Evolutionary conservation across 2,329 filamentous ascomycete species (phyloP), one percentile per base, ranked within the genome.

Genomic region (Penicillium janthinellum): DNA sequence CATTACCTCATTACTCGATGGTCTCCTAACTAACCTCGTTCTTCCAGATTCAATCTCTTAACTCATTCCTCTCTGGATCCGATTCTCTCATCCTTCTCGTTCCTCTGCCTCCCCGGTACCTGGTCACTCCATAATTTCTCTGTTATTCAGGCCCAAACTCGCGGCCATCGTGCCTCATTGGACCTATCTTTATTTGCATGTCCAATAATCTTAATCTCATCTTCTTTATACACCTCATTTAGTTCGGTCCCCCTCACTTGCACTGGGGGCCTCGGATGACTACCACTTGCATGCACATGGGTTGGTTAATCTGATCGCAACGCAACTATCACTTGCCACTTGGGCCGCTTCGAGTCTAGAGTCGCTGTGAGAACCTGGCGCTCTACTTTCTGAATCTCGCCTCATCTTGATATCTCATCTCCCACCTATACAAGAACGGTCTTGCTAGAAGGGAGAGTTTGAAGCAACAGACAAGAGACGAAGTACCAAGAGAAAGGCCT

Each of bases 251-350:
- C 48, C 47, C 38, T 58, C 35, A 35, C 34, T 49, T 56, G 57
- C 41, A 12, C 59, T 58, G 20, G 54, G 61, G 41, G 45, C 58
- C 60, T 61, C 61, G 60, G 60, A 58, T 57, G 54, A 51, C 53
- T 56, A 55, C 44, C 47, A 31, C 54, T 37, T 61, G 54, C 60
- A 61, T 56, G 52, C 59, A 62, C 63, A 61, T 65, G 57, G 52
- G 51, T 57, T 57, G 55, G 20, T 20, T 20, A 2, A 64, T 60
- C 56, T 61, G 57, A 57, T 58, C 56, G n/a, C 51, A 61, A 44
- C n/a, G 25, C 37, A 54, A n/a, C 20, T 34, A 41, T 11, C 25
- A 35, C 20, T 34, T 35, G 25, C n/a, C 25, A 11, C 28, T 45
- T 28, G 12, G 35, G 38, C 35, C 34, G 15, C 17, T 15, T 51